Evolutionary conservation across 805 yeast genomes (phyloP).

Genomic region (Ogataea dorogensis): DNA sequence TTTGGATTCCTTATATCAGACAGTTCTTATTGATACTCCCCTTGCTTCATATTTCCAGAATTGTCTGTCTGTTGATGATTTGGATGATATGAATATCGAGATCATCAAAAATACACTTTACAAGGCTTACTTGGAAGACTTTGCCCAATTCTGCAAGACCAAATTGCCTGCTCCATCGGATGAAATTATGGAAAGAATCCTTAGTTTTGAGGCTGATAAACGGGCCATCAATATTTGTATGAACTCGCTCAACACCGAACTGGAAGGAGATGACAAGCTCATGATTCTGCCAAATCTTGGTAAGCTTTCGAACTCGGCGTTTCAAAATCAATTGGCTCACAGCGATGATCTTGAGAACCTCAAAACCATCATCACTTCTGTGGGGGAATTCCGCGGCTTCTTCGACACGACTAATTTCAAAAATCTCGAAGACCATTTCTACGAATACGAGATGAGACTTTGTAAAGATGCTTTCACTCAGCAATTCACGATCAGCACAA

Average conservation of each 20-base stretch:
- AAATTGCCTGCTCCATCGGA: constrained; percentile 72
- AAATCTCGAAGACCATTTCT: constrained; percentile 90
- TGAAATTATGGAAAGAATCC: constrained; percentile 74
- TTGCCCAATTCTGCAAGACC: constrained; percentile 58
- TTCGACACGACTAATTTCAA: constrained; percentile 50
- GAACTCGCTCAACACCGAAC: constrained; percentile 83
- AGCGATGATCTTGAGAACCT: constrained; percentile 87
- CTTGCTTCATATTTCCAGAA: constrained; percentile 94
- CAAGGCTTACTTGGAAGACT: constrained; percentile 91
- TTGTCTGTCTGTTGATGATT: constrained; percentile 80
- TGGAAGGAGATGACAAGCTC: constrained; percentile 68
- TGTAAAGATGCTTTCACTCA: constrained; percentile 94
- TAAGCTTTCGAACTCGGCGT: constrained; percentile 64
- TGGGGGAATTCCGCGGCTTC: constrained; percentile 64
- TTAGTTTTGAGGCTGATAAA: constrained; percentile 92
- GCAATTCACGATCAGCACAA: constrained; percentile 84
- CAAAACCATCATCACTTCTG: constrained; percentile 57
- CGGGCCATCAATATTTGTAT: constrained; percentile 88
- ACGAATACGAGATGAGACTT: constrained; percentile 85
- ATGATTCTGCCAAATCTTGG: constrained; percentile 82
- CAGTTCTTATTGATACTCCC: constrained; percentile 94
- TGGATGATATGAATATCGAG: constrained; percentile 95
- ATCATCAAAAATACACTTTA: constrained; percentile 87
- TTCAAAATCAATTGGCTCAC: constrained; percentile 61
- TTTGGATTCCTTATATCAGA: constrained; percentile 86